Conservation (phyloP, 768 basidiomycete genomes). For the Kwoniella bestiolae region DNA sequence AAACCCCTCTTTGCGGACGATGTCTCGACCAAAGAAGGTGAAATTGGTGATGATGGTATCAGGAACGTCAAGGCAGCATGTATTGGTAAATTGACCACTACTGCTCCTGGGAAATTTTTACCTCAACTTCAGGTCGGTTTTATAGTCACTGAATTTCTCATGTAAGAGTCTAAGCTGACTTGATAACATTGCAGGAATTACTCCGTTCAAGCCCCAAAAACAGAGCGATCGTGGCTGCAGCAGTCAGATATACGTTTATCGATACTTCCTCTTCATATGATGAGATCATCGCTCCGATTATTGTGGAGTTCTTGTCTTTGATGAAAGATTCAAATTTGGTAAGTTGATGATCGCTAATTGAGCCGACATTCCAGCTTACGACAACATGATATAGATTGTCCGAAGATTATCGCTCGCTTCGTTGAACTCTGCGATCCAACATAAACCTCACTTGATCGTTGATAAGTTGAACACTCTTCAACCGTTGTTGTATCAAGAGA, state of each 20-base stretch:
- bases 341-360: conserved; percentile 45
- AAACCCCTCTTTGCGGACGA: conserved; percentile 88
- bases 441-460: conserved; percentile 87
- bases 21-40: conserved; percentile 4
- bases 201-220: conserved; percentile 58
- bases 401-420: conserved; percentile 86
- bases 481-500: conserved; percentile 84
- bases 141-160: neutral
- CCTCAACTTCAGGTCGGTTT: conserved; percentile 82
- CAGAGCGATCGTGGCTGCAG: conserved; percentile 86
- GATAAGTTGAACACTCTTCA: conserved; percentile 78
- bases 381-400: conserved; percentile 67
- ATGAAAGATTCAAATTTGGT: conserved; percentile 90
- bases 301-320: conserved; percentile 84
- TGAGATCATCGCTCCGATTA: conserved; percentile 81
- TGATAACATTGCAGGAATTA: conserved; percentile 41
- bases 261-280: conserved; percentile 85
- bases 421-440: conserved; percentile 90
- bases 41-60: conserved; percentile 74
- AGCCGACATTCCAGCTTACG: neutral
- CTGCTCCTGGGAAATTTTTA: conserved; percentile 85
- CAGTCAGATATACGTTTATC: conserved; percentile 87
- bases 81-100: conserved; percentile 90
- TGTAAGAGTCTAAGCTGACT: conserved; percentile 10
- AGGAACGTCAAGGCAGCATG: conserved; percentile 95